A percentile compares a stretch with the other conserved stretches of the same genome.
phyloP scores from a whole-genome alignment of 108 stramenopile species.

The Pseudonitzschia multiseries region DNA sequence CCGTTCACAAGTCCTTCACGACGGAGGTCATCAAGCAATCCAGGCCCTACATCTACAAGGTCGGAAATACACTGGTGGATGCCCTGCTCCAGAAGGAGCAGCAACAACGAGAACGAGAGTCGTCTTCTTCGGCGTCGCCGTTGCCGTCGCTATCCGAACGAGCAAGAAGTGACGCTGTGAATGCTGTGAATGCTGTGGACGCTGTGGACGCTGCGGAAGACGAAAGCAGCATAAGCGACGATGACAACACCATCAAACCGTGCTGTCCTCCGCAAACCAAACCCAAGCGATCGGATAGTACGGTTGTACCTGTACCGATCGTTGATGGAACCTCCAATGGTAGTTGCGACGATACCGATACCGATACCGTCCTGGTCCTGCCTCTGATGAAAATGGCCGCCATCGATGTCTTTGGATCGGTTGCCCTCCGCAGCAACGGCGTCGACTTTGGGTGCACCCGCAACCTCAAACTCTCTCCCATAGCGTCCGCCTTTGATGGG shows the following conservation, averaged over 20 bases:
- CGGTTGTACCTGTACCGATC: too few species aligned
- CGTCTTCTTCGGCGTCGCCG: not conserved
- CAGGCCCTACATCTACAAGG: not conserved
- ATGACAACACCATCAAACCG: not conserved
- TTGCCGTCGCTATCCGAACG: too few species aligned
- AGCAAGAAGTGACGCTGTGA: not conserved
- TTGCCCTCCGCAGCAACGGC: conserved; percentile 13
- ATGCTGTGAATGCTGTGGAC: not conserved
- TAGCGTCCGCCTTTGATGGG: conserved; percentile 25
- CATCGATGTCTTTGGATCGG: conserved; percentile 33
- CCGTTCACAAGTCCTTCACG: conserved; percentile 30
- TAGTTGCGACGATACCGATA: not conserved
- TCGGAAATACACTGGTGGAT: conserved; percentile 8
- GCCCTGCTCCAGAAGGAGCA: not conserved
- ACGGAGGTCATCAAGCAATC: conserved; percentile 4
- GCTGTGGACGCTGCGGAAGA: not conserved
- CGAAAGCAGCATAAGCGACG: not conserved
- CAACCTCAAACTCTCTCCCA: conserved; percentile 14
- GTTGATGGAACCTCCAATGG: too few species aligned
- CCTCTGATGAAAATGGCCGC: conserved; percentile 31
- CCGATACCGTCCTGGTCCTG: not conserved
- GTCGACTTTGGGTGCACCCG: conserved; percentile 27
- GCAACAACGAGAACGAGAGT: not conserved
- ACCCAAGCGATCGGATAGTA: too few species aligned
- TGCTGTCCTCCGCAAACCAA: not conserved